Percentiles rank a stretch among this genome's conserved stretches.
Evolutionary conservation across 192 early-diverging fungal species (phyloP).

Genomic region (Chytriomyces hyalinus): DNA sequence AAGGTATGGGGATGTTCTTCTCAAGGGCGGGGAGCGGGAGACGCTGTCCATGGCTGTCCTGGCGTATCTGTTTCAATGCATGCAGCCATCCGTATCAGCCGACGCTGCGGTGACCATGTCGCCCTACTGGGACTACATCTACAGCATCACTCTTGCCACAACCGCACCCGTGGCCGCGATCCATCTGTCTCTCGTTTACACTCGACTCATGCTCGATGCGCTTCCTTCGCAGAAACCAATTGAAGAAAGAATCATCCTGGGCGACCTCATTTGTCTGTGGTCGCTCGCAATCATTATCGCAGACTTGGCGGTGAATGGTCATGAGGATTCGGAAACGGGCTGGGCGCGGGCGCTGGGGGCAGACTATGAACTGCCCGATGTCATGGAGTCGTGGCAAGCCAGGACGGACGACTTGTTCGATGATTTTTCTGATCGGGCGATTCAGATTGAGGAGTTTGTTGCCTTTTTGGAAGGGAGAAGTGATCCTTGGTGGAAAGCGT

Average conservation of each 20-base stretch:
- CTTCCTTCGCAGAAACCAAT: no score
- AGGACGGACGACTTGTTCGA: no score
- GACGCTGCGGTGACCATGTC: not conserved
- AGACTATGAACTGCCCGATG: no score
- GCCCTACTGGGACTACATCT: conserved; percentile 22
- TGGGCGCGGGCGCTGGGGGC: no score
- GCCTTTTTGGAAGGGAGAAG: not conserved
- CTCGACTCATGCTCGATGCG: not conserved
- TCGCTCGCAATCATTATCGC: not conserved
- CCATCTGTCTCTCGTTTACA: not conserved
- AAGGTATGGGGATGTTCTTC: no score
- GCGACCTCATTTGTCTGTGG: not conserved
- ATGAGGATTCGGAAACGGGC: conserved; percentile 25
- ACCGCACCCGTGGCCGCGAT: conserved; percentile 22
- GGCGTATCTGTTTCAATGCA: not conserved
- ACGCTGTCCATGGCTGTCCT: not conserved
- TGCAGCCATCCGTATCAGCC: not conserved
- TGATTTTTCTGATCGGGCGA: no score
- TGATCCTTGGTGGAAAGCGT: not conserved
- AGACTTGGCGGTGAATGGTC: not conserved
- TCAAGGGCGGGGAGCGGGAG: not conserved
- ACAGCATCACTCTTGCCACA: conserved; percentile 23
- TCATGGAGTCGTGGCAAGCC: no score
- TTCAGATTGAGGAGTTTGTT: no score
- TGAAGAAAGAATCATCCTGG: no score